Base-by-base conservation (phyloP, 2,329 filamentous ascomycete genomes). In the Nannizzia gypsea region DNA sequence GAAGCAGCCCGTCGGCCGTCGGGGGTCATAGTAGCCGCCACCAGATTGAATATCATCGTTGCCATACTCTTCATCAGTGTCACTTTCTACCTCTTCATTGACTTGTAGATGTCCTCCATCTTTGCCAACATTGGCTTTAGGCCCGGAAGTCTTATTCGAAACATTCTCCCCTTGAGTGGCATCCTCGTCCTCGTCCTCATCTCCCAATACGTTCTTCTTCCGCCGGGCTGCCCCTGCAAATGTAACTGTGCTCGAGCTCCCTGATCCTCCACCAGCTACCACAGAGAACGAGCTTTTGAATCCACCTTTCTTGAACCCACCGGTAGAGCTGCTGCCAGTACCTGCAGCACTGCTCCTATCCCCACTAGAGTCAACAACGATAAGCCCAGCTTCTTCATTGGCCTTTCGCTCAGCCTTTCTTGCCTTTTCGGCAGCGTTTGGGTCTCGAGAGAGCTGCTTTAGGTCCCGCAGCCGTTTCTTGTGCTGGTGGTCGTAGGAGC, bases 401-500 rank as follows among this genome's bases (percentile, higher is more conserved):
- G 74, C 74, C 62, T 71, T 76, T 64, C 69, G 71, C 67, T 74
- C 75, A 34, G 71, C 76, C 63, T 68, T 70, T 38, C 69, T 69
- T 20, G 72, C 75, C 61, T 76, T 74, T 63, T 76, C 74, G 0
- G 73, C 73, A 0, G 73, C 73, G 63, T 74, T 73, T 3, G 70
- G 73, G 57, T 77, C 72, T 36, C 72, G 70, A 4, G 72, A 77
- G 46, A 77, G 67, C 64, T 77, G 74, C 63, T 78, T 78, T 20
- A 78, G 69, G 44, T 78, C 76, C 61, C 76, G 72, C 5, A 75
- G 66, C 61, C 78, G 75, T 76, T 95, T 90, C 72, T 90, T 91
- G 74, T 99, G 93, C 67, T 89, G 88, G 75, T 99, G 93, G 71
- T 97, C 93, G 74, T 97, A 97, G 68, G 88, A 93, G 64, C 85